Percentiles rank a stretch among this genome's conserved stretches.
Conservation (phyloP, 2,329 filamentous ascomycete genomes). For the Aspergillus novoparasiticus region DNA sequence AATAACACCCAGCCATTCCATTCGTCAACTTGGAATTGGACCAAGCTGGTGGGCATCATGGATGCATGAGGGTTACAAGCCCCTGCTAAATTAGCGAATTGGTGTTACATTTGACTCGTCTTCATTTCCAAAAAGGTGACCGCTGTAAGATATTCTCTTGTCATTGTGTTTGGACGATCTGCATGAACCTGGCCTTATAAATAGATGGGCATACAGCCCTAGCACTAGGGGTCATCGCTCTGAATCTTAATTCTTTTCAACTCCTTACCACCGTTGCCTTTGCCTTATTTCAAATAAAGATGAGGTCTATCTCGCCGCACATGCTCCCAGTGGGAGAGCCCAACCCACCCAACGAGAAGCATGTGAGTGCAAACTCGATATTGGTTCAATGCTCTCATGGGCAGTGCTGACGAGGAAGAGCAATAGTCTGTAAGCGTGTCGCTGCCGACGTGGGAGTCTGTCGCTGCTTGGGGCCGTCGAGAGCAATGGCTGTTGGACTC, state of each 20-base stretch:
- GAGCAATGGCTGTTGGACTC: constrained; percentile 9
- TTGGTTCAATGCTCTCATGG: not conserved
- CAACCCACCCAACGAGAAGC: constrained; percentile 1
- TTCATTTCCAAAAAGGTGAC: not conserved
- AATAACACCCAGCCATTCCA: not conserved
- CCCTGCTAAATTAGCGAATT: not conserved
- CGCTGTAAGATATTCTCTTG: not conserved
- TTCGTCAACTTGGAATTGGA: not conserved
- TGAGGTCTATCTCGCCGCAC: not conserved
- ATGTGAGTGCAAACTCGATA: not conserved
- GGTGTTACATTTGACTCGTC: not conserved
- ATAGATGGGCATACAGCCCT: not conserved
- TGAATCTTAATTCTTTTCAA: not conserved
- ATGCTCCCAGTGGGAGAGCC: not conserved
- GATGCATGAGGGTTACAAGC: not conserved
- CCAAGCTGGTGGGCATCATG: not conserved
- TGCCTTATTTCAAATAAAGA: not conserved
- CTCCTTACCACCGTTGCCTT: not conserved
- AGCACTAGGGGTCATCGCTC: not conserved
- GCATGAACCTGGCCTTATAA: not conserved
- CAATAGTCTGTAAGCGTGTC: constrained; percentile 12
- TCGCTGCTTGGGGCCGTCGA: constrained; percentile 2
- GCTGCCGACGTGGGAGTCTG: constrained; percentile 11
- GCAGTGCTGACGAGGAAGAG: not conserved
- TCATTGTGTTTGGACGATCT: not conserved